A percentile compares a stretch with the other conserved stretches of the same genome.
phyloP scores from a whole-genome alignment of 148 eudicot species.

The Rhododendron griersonianum region DNA sequence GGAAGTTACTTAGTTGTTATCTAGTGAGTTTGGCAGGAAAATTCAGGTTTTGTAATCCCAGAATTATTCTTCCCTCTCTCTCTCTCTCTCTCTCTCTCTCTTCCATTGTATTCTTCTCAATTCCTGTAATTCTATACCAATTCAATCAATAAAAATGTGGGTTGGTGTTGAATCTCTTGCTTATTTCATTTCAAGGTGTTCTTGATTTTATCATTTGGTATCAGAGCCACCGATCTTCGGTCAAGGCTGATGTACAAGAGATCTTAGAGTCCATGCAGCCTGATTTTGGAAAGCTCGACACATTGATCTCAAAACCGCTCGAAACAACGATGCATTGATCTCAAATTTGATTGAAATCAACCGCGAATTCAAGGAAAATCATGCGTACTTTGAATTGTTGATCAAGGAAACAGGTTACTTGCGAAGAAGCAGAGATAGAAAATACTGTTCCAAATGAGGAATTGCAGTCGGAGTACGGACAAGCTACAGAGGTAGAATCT shows the following conservation, averaged over 20 bases:
- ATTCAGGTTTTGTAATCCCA: not conserved
- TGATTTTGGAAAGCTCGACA: not conserved
- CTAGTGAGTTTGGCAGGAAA: not conserved
- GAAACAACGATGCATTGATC: not conserved
- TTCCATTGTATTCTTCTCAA: not conserved
- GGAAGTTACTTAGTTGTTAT: not conserved
- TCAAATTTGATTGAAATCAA: not conserved
- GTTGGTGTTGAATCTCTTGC: not conserved
- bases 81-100: not conserved
- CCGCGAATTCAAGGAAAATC: not conserved
- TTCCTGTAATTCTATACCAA: not conserved
- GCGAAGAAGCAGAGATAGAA: not conserved
- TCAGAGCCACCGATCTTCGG: not conserved
- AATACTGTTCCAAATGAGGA: not conserved
- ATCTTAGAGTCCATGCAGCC: not conserved
- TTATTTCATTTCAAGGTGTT: not conserved
- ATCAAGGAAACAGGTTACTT: not conserved
- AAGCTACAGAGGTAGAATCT: not conserved
- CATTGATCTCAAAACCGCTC: not conserved
- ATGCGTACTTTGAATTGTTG: not conserved
- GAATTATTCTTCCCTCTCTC: not conserved
- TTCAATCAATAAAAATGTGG: not conserved
- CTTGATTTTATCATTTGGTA: not conserved
- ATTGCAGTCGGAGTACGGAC: not conserved
- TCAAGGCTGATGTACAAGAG: not conserved